Evolutionary conservation across 2,329 filamentous ascomycete species (phyloP), one percentile per base, ranked within the genome.

Genomic region (Neofusicoccum cordaticola): DNA sequence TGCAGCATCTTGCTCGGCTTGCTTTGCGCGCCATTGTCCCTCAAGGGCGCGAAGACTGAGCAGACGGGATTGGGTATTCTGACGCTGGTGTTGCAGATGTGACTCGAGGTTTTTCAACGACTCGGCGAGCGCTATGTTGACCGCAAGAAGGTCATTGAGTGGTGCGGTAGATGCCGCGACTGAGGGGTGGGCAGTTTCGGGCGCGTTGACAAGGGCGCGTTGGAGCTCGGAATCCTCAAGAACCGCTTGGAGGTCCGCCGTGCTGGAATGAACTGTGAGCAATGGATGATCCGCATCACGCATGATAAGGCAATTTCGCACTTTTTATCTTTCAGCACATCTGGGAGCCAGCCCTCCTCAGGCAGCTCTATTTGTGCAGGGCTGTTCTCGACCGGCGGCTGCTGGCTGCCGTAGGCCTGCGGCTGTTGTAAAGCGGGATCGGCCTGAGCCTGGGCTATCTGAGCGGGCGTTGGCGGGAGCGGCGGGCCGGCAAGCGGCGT

Each of bases 21-120:
- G 92, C 77, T 95, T 96, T 69, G 90, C 86, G 63, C 89, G 87
- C 91, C 95, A 98, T 72, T 94, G 90, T n/a, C 93, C 87, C 79
- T 98, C 95, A 15, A 97, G 85, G 1, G 91, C 91, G 71, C 94
- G 91, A 22, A 95, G 87, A 11, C 91, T 85, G 1, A 98, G 84
- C 0, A 98, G 86, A 66, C 93, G 89, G 3, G 92, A 89, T 73
- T 96, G 92, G 0, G 91, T 90, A 1, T 85, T 83, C 34, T 87
- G 84, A 64, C 94, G 89, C 71, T 89, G 84, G 68, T 84, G 84
- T 11, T 78, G 74, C 12, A 89, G 78, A 66, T 84, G 84, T 0
- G 79, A 73, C 74, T 92, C 90, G 5, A 88, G 82, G 42, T 86
- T 83, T 27, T 82, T 77, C 12, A 92, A 80, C 69, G 87, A 85